These are phyloP conservation scores for Fraxinus sp. DNA, from an alignment of 305 asterid genomes.

Conservation along the genomic window DNA sequence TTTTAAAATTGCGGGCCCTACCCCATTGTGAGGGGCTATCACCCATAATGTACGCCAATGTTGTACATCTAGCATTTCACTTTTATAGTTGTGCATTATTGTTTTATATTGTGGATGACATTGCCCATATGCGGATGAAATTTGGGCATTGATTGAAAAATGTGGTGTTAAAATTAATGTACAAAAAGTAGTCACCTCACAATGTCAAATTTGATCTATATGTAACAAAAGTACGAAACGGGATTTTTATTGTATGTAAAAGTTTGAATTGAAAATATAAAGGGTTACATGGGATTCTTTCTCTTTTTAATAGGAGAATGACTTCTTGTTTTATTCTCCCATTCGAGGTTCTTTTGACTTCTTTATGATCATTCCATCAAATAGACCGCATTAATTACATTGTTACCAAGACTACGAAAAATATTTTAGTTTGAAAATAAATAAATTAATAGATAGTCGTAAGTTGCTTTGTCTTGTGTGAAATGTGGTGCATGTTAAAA, in stretches of 20 bases:
- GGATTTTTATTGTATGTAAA: not conserved
- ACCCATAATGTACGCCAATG: too few relatives aligned
- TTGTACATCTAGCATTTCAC: too few relatives aligned
- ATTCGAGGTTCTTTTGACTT: not conserved
- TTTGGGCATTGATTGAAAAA: too few relatives aligned
- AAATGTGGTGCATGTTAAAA: not conserved
- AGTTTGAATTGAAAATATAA: constrained; percentile 29
- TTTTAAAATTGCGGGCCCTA: too few relatives aligned
- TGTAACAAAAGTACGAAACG: too few relatives aligned
- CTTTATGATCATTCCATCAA: not conserved
- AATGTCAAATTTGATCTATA: too few relatives aligned
- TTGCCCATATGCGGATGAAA: too few relatives aligned
- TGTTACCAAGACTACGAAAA: not conserved
- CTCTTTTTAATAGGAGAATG: constrained; percentile 20
- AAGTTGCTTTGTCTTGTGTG: not conserved
- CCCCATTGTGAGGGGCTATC: too few relatives aligned
- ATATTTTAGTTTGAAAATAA: not conserved
- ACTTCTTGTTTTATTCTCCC: constrained; percentile 13
- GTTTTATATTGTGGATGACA: too few relatives aligned
- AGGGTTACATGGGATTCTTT: constrained; percentile 31
- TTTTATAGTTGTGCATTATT: too few relatives aligned
- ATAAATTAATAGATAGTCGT: not conserved
- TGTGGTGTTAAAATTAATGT: too few relatives aligned
- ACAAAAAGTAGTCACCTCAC: too few relatives aligned
- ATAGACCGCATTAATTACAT: not conserved